Percentiles rank a stretch among this genome's conserved stretches.
These are phyloP conservation scores for Arachis hypogaea DNA, from an alignment of 306 rosid genomes.

Conservation along the genomic window DNA sequence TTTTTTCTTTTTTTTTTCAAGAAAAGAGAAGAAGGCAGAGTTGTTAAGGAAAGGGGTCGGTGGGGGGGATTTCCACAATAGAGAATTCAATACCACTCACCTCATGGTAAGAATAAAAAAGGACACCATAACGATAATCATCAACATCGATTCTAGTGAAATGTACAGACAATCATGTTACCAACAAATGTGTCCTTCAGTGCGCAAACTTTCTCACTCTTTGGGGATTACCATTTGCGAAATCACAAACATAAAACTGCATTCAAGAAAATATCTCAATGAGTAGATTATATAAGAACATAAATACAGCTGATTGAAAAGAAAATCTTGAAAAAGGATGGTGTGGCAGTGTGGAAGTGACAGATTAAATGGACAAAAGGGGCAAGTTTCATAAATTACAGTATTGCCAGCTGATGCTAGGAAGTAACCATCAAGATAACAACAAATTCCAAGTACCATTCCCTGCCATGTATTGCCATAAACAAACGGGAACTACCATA, in stretches of 20 bases:
- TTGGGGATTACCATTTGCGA: no score
- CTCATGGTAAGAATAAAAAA: no score
- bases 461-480: conserved; percentile 66
- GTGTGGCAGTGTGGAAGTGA: not conserved
- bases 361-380: conserved; percentile 21
- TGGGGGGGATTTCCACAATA: not conserved
- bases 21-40: not conserved
- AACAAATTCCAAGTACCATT: conserved; percentile 79
- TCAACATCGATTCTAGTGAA: no score
- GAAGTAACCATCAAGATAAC: conserved; percentile 90
- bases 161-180: no score
- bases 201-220: no score
- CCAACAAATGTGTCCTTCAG: no score
- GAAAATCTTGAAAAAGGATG: conserved; percentile 19
- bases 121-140: no score
- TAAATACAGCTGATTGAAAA: conserved; percentile 8
- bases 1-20: conserved; percentile 3
- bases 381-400: conserved; percentile 56
- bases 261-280: conserved; percentile 43
- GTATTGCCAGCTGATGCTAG: conserved; percentile 87
- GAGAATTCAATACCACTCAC: not conserved
- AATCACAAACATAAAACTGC: conserved; percentile 55
- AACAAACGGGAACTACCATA: conserved; percentile 49
- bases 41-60: no score
- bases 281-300: conserved; percentile 31